A percentile compares a stretch with the other conserved stretches of the same genome.
Conservation (phyloP, 371 early-diverging fungal species). For the Haplosporangium sp. region DNA sequence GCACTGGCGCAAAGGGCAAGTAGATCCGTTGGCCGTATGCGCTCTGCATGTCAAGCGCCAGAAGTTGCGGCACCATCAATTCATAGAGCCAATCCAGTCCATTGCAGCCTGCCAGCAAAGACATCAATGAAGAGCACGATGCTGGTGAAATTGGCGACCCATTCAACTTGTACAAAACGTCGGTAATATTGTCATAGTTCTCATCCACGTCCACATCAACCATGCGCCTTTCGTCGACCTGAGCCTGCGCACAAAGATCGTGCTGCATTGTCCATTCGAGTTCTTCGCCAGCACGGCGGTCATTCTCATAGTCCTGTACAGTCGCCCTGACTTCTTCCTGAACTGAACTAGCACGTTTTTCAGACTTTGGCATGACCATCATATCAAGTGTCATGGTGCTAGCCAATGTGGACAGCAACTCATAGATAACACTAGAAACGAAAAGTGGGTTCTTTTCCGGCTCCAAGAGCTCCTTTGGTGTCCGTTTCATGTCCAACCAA, state of each 20-base stretch:
- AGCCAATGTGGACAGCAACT: constrained; percentile 37
- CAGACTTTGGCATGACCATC: constrained; percentile 3
- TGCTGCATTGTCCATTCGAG: constrained; percentile 32
- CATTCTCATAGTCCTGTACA: constrained; percentile 39
- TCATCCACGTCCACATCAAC: constrained; percentile 24
- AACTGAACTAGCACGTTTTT: neutral
- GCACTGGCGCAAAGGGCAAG: constrained; percentile 7
- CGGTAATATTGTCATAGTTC: too few species aligned
- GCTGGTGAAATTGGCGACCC: too few species aligned
- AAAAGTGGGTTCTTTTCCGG: constrained; percentile 31
- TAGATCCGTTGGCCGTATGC: constrained; percentile 2
- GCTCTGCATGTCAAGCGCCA: constrained; percentile 1
- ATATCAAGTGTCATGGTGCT: neutral
- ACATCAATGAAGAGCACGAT: too few species aligned
- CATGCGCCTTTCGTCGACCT: constrained; percentile 10
- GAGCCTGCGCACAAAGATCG: constrained; percentile 16
- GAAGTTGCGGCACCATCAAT: constrained; percentile 6
- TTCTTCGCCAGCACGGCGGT: constrained; percentile 23
- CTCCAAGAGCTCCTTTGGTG: constrained; percentile 16
- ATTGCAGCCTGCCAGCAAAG: too few species aligned
- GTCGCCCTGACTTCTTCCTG: constrained; percentile 9
- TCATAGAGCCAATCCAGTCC: neutral
- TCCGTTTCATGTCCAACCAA: constrained; percentile 18
- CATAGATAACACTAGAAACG: constrained; percentile 23
- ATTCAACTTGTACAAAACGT: too few species aligned